Evolutionary conservation across 2,329 filamentous ascomycete species (phyloP).

Genomic region (Xylaria sp.): DNA sequence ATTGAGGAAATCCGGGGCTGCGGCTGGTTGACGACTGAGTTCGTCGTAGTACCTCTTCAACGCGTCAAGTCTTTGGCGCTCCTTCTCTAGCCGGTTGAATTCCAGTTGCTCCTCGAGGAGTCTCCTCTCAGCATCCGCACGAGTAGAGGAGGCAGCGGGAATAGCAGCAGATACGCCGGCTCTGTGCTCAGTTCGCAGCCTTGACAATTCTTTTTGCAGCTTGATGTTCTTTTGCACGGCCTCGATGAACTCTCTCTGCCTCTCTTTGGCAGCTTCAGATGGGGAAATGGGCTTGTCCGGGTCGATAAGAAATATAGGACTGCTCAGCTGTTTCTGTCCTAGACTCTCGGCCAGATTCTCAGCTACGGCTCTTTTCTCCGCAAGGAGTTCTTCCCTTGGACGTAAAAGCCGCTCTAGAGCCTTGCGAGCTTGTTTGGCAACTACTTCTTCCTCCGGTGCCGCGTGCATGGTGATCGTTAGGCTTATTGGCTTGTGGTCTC

Average conservation of each 20-base stretch:
- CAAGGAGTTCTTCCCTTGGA: slow-evolving; percentile 66
- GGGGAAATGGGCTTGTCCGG: slow-evolving; percentile 51
- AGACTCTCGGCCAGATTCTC: slow-evolving; percentile 63
- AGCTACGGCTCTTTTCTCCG: slow-evolving; percentile 66
- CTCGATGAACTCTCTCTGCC: slow-evolving; percentile 66
- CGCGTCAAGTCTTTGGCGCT: slow-evolving; percentile 61
- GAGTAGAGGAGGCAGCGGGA: slow-evolving; percentile 35
- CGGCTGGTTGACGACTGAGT: slow-evolving; percentile 64
- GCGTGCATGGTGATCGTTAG: slow-evolving; percentile 38
- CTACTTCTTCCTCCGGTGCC: slow-evolving; percentile 46
- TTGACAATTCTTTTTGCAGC: slow-evolving; percentile 61
- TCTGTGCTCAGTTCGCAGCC: slow-evolving; percentile 49
- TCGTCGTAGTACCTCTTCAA: slow-evolving; percentile 64
- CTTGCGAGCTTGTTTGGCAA: slow-evolving; percentile 54
- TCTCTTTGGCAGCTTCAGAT: slow-evolving; percentile 56
- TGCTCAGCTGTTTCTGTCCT: slow-evolving; percentile 55
- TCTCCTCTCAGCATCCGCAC: slow-evolving; percentile 42
- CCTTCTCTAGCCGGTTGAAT: slow-evolving; percentile 63
- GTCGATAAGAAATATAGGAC: slow-evolving; percentile 62
- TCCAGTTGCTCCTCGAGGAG: slow-evolving; percentile 63
- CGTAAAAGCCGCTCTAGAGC: slow-evolving; percentile 65
- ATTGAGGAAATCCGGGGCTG: slow-evolving; percentile 61
- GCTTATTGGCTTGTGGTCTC: slow-evolving; percentile 1
- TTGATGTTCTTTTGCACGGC: slow-evolving; percentile 64
- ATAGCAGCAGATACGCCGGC: slow-evolving; percentile 37